Conservation (phyloP, 2,329 filamentous ascomycete species). For the Pseudogymnoascus sp. region DNA sequence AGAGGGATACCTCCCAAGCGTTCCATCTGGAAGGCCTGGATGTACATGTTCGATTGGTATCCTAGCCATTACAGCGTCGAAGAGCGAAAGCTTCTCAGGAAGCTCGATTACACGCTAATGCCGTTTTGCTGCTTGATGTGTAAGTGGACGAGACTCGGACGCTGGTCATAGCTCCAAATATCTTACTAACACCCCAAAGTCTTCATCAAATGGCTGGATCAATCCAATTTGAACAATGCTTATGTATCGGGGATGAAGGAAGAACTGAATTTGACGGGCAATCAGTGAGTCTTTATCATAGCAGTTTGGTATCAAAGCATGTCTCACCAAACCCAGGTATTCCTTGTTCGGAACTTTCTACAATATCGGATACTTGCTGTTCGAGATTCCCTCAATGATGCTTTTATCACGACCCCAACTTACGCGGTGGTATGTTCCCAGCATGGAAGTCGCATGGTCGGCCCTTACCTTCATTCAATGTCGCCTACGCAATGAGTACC, state of each 20-base stretch:
- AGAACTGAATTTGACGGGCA: slow-evolving; percentile 37
- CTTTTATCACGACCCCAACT: not conserved
- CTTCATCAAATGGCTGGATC: slow-evolving; percentile 37
- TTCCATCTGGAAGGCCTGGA: slow-evolving; percentile 18
- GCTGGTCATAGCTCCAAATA: not conserved
- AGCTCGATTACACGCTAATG: slow-evolving; percentile 34
- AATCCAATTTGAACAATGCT: slow-evolving; percentile 29
- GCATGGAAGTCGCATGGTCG: slow-evolving; percentile 6
- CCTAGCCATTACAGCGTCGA: slow-evolving; percentile 28
- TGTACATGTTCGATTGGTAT: slow-evolving; percentile 29
- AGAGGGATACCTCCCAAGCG: not conserved
- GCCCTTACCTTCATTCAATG: not conserved
- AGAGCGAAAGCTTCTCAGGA: slow-evolving; percentile 35
- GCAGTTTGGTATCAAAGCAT: not conserved
- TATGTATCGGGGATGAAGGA: slow-evolving; percentile 41
- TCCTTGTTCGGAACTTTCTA: slow-evolving; percentile 8
- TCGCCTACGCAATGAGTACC: not conserved
- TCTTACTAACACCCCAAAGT: slow-evolving; percentile 3
- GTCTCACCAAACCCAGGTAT: not conserved
- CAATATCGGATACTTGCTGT: not conserved
- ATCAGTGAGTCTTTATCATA: slow-evolving; percentile 24
- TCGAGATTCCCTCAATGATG: slow-evolving; percentile 6
- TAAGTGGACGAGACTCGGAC: slow-evolving; percentile 12
- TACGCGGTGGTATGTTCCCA: slow-evolving; percentile 8
- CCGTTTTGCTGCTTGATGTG: slow-evolving; percentile 36